A percentile compares a stretch with the other conserved stretches of the same genome.
Conservation (phyloP, 2,329 filamentous ascomycete species). For the Ophiocordyceps sinensis region DNA sequence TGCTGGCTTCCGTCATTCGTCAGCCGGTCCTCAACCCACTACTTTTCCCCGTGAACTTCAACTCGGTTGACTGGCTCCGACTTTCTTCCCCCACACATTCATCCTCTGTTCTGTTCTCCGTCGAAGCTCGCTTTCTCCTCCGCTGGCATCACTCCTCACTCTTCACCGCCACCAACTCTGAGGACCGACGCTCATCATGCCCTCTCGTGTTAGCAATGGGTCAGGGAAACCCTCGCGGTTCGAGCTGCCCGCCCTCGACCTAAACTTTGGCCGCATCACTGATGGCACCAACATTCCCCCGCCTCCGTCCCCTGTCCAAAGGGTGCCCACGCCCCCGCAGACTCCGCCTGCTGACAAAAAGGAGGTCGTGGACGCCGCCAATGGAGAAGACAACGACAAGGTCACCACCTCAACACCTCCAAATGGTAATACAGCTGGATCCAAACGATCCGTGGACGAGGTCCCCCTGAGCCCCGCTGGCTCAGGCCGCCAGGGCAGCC, state of each 20-base stretch:
- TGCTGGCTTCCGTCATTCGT: neutral
- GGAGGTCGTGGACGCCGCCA: slow-evolving; percentile 5
- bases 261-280: slow-evolving; percentile 44
- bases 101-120: neutral
- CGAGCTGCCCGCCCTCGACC: slow-evolving; percentile 42
- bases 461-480: slow-evolving; percentile 35
- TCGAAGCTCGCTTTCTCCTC: neutral
- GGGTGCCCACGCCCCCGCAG: slow-evolving; percentile 29
- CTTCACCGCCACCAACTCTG: neutral
- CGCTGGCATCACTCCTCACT: neutral
- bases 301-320: slow-evolving; percentile 37
- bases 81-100: neutral
- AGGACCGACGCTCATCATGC: slow-evolving; percentile 10
- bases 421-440: slow-evolving; percentile 30
- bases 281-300: slow-evolving; percentile 48
- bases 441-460: slow-evolving; percentile 36
- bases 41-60: neutral
- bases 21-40: neutral
- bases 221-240: slow-evolving; percentile 22
- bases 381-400: slow-evolving; percentile 2
- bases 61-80: neutral
- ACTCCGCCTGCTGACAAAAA: slow-evolving; percentile 15
- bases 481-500: slow-evolving; percentile 38
- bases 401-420: slow-evolving; percentile 5
- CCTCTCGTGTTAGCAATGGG: slow-evolving; percentile 16